These are phyloP conservation scores for Colletotrichum sojae DNA, from an alignment of 2,329 filamentous ascomycete species.

Conservation along the genomic window DNA sequence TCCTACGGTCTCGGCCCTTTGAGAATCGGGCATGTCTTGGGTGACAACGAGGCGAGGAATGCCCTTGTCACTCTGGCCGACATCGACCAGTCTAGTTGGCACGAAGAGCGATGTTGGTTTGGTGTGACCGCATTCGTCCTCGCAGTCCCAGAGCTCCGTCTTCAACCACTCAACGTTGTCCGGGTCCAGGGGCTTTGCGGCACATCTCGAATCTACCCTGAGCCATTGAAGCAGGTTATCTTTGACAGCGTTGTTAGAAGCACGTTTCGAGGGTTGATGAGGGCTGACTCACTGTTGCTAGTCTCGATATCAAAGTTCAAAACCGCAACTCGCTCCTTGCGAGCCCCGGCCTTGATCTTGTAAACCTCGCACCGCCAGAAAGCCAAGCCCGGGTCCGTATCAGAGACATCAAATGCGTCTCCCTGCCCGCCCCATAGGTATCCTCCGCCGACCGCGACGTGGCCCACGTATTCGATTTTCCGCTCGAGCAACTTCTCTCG, in stretches of 20 bases:
- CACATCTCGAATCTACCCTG: not conserved
- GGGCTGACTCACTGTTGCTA: not conserved
- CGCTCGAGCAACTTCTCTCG: not conserved
- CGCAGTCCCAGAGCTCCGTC: not conserved
- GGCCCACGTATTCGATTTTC: not conserved
- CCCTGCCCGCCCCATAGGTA: slow-evolving; percentile 14
- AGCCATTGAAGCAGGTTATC: not conserved
- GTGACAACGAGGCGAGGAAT: not conserved
- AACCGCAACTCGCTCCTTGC: not conserved
- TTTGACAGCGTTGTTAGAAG: not conserved
- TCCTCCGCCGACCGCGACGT: not conserved
- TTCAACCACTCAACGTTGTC: slow-evolving; percentile 2
- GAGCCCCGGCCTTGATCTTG: not conserved
- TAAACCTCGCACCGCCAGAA: slow-evolving; percentile 24
- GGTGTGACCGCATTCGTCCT: slow-evolving; percentile 1
- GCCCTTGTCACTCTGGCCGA: not conserved
- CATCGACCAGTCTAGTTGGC: slow-evolving; percentile 12
- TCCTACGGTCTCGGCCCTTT: not conserved
- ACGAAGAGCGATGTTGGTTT: not conserved
- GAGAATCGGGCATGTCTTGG: not conserved
- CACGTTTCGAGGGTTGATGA: not conserved
- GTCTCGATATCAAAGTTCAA: slow-evolving; percentile 15
- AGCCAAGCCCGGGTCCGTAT: not conserved
- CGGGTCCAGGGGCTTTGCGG: not conserved
- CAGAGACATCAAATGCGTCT: not conserved